Evolutionary conservation across 192 early-diverging fungal genomes (phyloP).

Genomic region (Entrophospora sp.): DNA sequence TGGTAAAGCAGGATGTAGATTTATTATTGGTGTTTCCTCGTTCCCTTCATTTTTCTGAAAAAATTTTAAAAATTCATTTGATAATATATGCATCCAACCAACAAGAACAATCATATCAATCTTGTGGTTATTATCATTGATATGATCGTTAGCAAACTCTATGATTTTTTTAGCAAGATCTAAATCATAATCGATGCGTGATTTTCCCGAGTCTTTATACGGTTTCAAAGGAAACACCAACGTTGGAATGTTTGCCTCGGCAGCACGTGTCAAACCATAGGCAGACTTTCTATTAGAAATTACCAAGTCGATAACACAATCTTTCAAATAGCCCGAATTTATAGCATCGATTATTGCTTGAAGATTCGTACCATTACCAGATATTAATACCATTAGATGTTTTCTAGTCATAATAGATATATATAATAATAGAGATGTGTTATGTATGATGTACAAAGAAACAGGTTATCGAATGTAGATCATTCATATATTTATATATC

Average conservation of each 20-base stretch:
- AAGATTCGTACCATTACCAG: constrained; percentile 90
- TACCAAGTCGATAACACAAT: constrained; percentile 70
- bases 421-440: too few relatives aligned
- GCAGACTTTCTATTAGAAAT: constrained; percentile 82
- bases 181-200: constrained; percentile 82
- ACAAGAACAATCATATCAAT: constrained; percentile 89
- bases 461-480: neutral
- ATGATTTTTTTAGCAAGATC: constrained; percentile 68
- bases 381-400: constrained; percentile 85
- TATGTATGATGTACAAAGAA: too few relatives aligned
- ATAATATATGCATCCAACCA: constrained; percentile 98
- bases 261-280: constrained; percentile 85
- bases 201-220: constrained; percentile 71
- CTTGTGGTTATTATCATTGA: too few relatives aligned
- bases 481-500: neutral
- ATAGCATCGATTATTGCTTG: constrained; percentile 91
- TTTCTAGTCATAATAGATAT: neutral
- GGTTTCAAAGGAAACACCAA: constrained; percentile 71
- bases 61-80: constrained; percentile 66
- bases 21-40: too few relatives aligned
- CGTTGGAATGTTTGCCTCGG: constrained; percentile 74
- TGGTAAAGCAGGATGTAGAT: constrained; percentile 95
- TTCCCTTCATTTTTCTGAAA: constrained; percentile 58
- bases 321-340: constrained; percentile 34
- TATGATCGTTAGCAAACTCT: too few relatives aligned